Conservation (phyloP, 352 stramenopile genomes). For the Globisporangium camurandrum region DNA sequence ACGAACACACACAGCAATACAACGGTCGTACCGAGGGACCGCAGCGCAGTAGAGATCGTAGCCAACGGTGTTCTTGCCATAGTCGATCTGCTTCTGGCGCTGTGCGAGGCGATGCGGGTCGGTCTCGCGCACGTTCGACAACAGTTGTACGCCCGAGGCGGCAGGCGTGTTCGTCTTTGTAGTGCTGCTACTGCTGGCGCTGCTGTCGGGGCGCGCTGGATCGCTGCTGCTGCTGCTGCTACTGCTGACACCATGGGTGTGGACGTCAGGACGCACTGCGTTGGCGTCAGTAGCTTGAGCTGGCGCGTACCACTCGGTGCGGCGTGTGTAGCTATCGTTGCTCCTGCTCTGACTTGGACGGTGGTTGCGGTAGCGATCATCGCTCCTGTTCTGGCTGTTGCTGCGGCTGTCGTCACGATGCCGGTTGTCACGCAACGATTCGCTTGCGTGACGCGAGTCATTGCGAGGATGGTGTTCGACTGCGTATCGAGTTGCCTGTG, state of each 20-base stretch:
- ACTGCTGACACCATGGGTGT: neutral
- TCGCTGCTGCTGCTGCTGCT: neutral
- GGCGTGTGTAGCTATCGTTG: constrained; percentile 1
- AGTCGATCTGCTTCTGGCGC: constrained; percentile 92
- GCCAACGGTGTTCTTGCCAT: constrained; percentile 89
- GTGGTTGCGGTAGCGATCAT: neutral
- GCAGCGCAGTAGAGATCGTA: constrained; percentile 78
- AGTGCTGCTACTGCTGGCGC: neutral
- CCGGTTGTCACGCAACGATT: neutral
- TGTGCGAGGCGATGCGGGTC: constrained; percentile 78
- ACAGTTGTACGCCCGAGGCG: constrained; percentile 22
- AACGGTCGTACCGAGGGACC: constrained; percentile 38
- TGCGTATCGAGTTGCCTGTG: too few species aligned
- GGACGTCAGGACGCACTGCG: neutral
- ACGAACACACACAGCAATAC: neutral
- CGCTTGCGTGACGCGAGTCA: too few species aligned
- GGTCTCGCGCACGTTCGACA: constrained; percentile 58
- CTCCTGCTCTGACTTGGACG: too few species aligned
- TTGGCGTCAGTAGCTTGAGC: neutral
- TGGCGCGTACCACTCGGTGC: neutral
- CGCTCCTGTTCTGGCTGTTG: neutral
- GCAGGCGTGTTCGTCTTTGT: too few species aligned
- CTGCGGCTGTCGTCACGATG: neutral
- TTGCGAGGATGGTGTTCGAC: too few species aligned
- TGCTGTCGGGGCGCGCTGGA: neutral